Evolutionary conservation across 108 stramenopile genomes (phyloP).

Genomic region (Schizochytrium sp.): DNA sequence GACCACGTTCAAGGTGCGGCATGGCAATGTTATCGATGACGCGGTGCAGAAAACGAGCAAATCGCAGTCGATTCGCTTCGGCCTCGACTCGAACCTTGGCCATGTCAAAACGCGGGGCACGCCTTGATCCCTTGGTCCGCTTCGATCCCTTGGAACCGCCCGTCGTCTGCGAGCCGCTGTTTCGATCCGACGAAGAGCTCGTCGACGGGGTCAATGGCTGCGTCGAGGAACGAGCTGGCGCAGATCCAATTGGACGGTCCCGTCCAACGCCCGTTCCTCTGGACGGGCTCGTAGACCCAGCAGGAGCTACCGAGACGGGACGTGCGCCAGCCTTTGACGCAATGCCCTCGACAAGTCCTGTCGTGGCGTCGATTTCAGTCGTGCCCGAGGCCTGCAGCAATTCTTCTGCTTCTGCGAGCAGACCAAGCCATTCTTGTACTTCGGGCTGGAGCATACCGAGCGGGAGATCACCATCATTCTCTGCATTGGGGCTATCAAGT

Average conservation of each 20-base stretch:
- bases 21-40: neutral
- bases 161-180: neutral
- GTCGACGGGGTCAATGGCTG: neutral
- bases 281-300: neutral
- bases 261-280: neutral
- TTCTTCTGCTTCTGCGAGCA: neutral
- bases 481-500: no score
- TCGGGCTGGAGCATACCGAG: neutral
- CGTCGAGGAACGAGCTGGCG: neutral
- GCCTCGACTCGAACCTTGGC: conserved; percentile 29
- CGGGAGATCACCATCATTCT: no score
- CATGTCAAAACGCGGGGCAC: neutral
- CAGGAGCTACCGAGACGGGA: neutral
- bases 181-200: neutral
- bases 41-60: conserved; percentile 24
- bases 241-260: neutral
- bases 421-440: neutral
- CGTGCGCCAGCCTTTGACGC: neutral
- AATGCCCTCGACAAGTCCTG: neutral
- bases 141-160: neutral
- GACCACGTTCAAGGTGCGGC: neutral
- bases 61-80: conserved; percentile 43
- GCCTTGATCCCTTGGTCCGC: neutral
- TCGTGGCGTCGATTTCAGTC: neutral
- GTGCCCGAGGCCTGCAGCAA: neutral